Evolutionary conservation across 2,329 filamentous ascomycete species (phyloP), one percentile per base, ranked within the genome.

Genomic region (Fusarium nodosum): DNA sequence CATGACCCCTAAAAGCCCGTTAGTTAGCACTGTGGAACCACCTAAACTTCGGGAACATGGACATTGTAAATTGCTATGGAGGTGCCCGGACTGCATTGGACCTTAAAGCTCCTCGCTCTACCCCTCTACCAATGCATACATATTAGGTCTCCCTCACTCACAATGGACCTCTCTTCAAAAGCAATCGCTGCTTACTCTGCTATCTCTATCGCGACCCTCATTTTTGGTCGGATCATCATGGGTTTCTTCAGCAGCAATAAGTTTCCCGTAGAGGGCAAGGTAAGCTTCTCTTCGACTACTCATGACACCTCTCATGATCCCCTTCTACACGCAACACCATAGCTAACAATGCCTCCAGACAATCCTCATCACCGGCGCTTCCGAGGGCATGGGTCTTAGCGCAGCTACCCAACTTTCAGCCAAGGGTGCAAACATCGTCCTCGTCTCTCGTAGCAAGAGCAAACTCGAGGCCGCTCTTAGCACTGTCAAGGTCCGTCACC

Each of bases 341-440:
- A 68, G 39, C 38, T 53, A 24, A 63, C 58, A 33, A 50, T 42
- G 16, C 38, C 12, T 55, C 26, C 51, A 97, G 94, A 97, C 94
- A 3, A 86, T 97, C 54, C 84, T 98, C 57, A 84, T 99, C 54
- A 99, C 96, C 1, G 96, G 96, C 47, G 94, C 91, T 33, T 97
- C 96, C 1, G 93, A 97, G 77, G 96, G 96, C 60, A 93, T 97
- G 91, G 96, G 96, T 63, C 89, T 90, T 72, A 88, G 89, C 53
- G 88, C 90, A 22, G 94, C 91, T 7, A 85, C 88, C 53, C 86
- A 94, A 71, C 88, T 99, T 45, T 87, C 95, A 4, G 83, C 87
- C 51, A 94, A 94, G 79, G 96, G 96, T 47, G 95, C 96, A 63
- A 93, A 94, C 79, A 79, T 99, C 57, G 88, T 97, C 67, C 89